Base-by-base conservation (phyloP, 2,329 filamentous ascomycete genomes). In the Hawksworthiomyces lignivorus region DNA sequence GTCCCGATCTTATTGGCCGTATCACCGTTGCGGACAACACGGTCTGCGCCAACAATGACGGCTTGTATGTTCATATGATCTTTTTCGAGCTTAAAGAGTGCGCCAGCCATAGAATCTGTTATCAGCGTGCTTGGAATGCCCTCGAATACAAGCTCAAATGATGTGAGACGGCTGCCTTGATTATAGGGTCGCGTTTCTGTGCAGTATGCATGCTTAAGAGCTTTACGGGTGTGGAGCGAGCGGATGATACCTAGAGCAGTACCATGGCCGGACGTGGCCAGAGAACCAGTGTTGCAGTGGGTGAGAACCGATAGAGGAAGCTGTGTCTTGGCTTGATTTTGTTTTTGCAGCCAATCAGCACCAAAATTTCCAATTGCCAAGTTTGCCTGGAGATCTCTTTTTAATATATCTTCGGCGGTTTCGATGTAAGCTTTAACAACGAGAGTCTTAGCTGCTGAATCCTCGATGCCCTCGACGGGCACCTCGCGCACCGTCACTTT, bases 1-100 rank as follows among this genome's bases (percentile, higher is more conserved):
- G 92, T 98, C 39, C 92, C 92, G 48, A 98, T 94, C 69, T 98
- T 98, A 69, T 98, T 98, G 43, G 92, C 92, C 1, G 92, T 97
- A 64, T 98, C 92, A 22, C 92, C 92, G 55, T 98, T 98, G 38
- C 88, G 85, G 24, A 90, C 92, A 12, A 98, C 92, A 43, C 92
- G 80, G 61, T 98, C 92, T 3, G 92, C 92, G 21, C 92, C 92
- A 0, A 98, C 92, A 22, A 98, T 82, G 39, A 98, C 86, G 6
- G 88, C 90, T 6, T 79, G 75, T 46, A 98, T 85, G 54, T 82
- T 80, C 56, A 80, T 73, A 28, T 72, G 64, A 18, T 70, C 66
- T 52, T 80, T 80, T 34, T 75, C 67, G 19, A 74, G 75, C 17
- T 67, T 63, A 57, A 98, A 84, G 8, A 98, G 73, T 0, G 90